phyloP scores from a whole-genome alignment of 345 rosid species.

The Streptanthus diversifolius region DNA sequence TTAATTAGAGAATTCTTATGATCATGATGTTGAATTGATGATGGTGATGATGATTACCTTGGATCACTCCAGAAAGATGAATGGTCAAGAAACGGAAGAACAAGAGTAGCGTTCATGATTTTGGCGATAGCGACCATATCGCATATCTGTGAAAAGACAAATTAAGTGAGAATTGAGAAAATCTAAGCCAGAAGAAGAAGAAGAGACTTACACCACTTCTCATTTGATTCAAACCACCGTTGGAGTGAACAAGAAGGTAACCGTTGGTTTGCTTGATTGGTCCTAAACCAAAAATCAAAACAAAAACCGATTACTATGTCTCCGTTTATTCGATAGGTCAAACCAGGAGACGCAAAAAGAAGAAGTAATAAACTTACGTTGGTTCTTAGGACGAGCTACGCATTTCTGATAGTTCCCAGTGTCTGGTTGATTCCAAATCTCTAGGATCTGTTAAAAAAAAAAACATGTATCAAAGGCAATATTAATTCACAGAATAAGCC shows the following conservation, averaged over 20 bases:
- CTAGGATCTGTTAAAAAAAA: slow-evolving; percentile 34
- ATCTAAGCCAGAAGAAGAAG: neutral
- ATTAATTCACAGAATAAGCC: slow-evolving; percentile 1
- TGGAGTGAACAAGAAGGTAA: slow-evolving; percentile 61
- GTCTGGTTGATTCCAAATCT: slow-evolving; percentile 54
- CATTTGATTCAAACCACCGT: slow-evolving; percentile 92
- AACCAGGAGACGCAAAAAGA: neutral
- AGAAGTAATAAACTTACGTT: slow-evolving; percentile 34
- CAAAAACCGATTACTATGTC: neutral
- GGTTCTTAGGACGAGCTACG: slow-evolving; percentile 38
- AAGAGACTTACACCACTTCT: slow-evolving; percentile 56
- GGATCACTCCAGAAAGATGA: slow-evolving; percentile 75
- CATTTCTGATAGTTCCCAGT: slow-evolving; percentile 45
- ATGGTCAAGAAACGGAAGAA: slow-evolving; percentile 68
- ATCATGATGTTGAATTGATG: neutral
- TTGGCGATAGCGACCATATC: slow-evolving; percentile 76
- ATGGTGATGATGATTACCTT: slow-evolving; percentile 38
- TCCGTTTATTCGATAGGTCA: neutral
- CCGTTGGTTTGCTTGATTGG: slow-evolving; percentile 43
- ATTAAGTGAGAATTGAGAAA: neutral
- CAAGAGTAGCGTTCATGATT: slow-evolving; percentile 68
- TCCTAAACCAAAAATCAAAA: neutral
- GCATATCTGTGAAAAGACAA: slow-evolving; percentile 44
- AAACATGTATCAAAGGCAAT: neutral
- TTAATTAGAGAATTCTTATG: neutral